These are phyloP conservation scores for Candida taoyuanica DNA, from an alignment of 805 yeast species.

Conservation along the genomic window DNA sequence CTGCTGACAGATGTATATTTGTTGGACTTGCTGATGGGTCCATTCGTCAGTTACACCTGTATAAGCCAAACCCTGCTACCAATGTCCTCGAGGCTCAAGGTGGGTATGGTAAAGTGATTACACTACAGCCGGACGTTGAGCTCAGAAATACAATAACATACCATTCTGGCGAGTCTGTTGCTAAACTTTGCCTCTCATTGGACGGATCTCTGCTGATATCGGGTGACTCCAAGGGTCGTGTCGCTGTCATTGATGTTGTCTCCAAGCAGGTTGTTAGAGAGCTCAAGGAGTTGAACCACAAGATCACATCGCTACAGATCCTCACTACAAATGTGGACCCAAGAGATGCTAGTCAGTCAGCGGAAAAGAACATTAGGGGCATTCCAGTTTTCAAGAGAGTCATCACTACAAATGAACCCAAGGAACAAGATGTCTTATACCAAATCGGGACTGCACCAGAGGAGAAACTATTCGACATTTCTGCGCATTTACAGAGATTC, in stretches of 20 bases:
- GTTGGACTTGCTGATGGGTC: slow-evolving; percentile 64
- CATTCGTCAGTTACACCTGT: slow-evolving; percentile 53
- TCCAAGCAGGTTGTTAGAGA: slow-evolving; percentile 64
- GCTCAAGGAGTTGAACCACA: slow-evolving; percentile 32
- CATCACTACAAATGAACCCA: slow-evolving; percentile 37
- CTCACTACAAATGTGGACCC: slow-evolving; percentile 12
- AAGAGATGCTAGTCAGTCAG: background rate
- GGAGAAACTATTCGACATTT: slow-evolving; percentile 35
- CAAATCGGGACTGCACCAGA: slow-evolving; percentile 28
- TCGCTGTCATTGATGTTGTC: slow-evolving; percentile 61
- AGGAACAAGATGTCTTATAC: slow-evolving; percentile 40
- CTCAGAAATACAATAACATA: slow-evolving; percentile 48
- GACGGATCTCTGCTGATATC: slow-evolving; percentile 72
- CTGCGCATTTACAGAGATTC: slow-evolving; percentile 44
- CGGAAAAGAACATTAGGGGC: slow-evolving; percentile 28
- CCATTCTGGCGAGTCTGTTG: slow-evolving; percentile 40
- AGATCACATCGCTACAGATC: slow-evolving; percentile 19
- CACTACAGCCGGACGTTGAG: slow-evolving; percentile 43
- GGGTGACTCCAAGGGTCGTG: slow-evolving; percentile 70
- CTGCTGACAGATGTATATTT: slow-evolving; percentile 72
- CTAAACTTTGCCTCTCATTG: slow-evolving; percentile 54
- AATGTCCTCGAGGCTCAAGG: slow-evolving; percentile 26
- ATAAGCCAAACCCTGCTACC: slow-evolving; percentile 28
- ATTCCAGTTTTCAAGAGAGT: slow-evolving; percentile 67
- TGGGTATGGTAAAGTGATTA: slow-evolving; percentile 28